Evolutionary conservation across 164 flowering plant genomes (phyloP), one percentile per base, ranked within the genome.

Genomic region (Saururus chinensis): DNA sequence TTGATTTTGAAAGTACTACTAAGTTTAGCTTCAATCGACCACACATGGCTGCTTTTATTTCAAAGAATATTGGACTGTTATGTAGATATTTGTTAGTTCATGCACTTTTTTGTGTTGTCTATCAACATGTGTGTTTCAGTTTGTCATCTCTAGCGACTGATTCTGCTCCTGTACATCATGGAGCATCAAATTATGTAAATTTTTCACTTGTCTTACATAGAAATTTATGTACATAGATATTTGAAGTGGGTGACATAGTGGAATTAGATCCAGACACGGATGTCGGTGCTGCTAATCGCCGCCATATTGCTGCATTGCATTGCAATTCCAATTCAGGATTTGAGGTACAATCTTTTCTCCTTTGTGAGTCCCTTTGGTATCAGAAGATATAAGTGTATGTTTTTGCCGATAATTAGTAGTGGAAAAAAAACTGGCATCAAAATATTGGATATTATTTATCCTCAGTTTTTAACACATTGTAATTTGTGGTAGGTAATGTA

Each of bases 281-380:
- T 77, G 92, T 87, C n/a, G 91, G 98, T 64, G 95, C 96, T 35
- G 64, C 58, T 56, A 89, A 85, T 70, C 81, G 70, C 40, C 95
- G 91, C 64, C 89, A 69, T 21, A 81, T 89, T 61, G 96, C 91
- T 25, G 96, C 95, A 52, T 71, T 89, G 14, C 82, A 87, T 70
- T 92, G 90, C 81, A 81, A 85, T 68, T 79, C 89, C 56, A 80
- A 73, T 60, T 92, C 96, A 4, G 98, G 98, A 17, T 92, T 87
- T 76, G 98, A 92, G 96, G 95, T 92, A 82, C 49, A 10, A 42
- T 42, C 12, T 42, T 42, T 42, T 6, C 6, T 42, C 49, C 9
- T 42, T 6, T 11, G 11, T 42, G 17, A 9, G 12, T 42, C 12
- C 49, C 49, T 10, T 42, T 30, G 2, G 37, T 30, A 2, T 30